These are phyloP conservation scores for Scutellaria barbata DNA, from an alignment of 257 asterid genomes.

Conservation along the genomic window DNA sequence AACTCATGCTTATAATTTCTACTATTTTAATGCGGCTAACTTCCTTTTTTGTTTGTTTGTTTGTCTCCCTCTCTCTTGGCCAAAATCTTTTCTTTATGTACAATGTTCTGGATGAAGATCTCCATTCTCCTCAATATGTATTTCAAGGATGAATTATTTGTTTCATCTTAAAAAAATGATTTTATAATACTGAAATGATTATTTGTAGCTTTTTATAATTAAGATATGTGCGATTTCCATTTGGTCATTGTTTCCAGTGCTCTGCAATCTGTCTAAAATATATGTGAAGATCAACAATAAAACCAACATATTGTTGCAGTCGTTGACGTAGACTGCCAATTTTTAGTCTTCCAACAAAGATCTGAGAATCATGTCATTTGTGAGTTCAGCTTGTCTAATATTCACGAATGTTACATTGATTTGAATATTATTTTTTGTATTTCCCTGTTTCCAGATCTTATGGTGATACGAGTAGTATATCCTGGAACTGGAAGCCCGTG, in stretches of 20 bases:
- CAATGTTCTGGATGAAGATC: constrained; percentile 28
- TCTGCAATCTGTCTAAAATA: constrained; percentile 11
- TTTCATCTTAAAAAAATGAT: constrained; percentile 31
- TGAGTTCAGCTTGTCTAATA: constrained; percentile 2
- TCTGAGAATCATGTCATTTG: not conserved
- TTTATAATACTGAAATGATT: constrained; percentile 21
- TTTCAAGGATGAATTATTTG: constrained; percentile 18
- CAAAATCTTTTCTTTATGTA: constrained; percentile 12
- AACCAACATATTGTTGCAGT: not conserved
- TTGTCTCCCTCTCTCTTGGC: constrained; percentile 13
- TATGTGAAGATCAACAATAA: not conserved
- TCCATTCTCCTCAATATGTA: constrained; percentile 26
- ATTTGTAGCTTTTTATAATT: constrained; percentile 12
- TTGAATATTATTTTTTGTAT: constrained; percentile 14
- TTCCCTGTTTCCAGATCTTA: constrained; percentile 48
- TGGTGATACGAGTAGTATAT: constrained; percentile 50
- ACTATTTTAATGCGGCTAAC: constrained; percentile 24
- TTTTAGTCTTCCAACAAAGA: constrained; percentile 4
- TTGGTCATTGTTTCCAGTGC: not conserved
- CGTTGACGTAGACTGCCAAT: constrained; percentile 6
- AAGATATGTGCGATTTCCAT: not conserved
- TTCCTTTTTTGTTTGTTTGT: constrained; percentile 1
- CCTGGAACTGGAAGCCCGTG: constrained; percentile 52
- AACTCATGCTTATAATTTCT: constrained; percentile 21
- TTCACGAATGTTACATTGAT: not conserved